A percentile compares a stretch with the other conserved stretches of the same genome.
Evolutionary conservation across 148 eudicot genomes (phyloP).

Genomic region (Vaccinium vitisidaea): DNA sequence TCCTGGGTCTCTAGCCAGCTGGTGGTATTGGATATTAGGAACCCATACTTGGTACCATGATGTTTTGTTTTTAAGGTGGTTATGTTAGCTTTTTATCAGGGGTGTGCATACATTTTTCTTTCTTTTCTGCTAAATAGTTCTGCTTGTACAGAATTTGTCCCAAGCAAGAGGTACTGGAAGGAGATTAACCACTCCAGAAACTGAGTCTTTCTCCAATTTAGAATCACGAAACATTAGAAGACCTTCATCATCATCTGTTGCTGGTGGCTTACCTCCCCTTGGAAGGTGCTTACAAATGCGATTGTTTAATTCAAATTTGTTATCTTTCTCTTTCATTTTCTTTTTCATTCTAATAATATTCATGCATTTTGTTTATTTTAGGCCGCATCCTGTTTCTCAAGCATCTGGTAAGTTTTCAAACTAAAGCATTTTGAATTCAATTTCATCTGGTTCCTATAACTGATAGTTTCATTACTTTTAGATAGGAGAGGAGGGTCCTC

Average conservation of each 20-base stretch:
- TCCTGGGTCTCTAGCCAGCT: background rate
- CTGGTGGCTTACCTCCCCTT: slow-evolving; percentile 85
- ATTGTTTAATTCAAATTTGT: background rate
- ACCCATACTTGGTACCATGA: background rate
- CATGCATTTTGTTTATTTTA: slow-evolving; percentile 28
- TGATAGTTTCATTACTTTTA: slow-evolving; percentile 24
- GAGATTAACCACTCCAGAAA: slow-evolving; percentile 49
- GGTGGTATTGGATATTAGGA: background rate
- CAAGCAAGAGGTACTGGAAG: slow-evolving; percentile 66
- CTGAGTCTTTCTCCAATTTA: slow-evolving; percentile 50
- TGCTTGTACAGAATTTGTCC: slow-evolving; percentile 55
- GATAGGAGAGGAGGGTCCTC: slow-evolving; percentile 86
- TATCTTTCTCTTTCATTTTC: slow-evolving; percentile 6
- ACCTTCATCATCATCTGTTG: slow-evolving; percentile 74
- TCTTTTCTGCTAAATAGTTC: background rate
- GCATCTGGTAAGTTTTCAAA: slow-evolving; percentile 63
- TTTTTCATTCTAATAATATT: background rate
- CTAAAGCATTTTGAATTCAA: background rate
- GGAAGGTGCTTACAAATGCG: slow-evolving; percentile 53
- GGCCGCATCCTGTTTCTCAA: slow-evolving; percentile 73
- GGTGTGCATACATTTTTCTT: slow-evolving; percentile 1
- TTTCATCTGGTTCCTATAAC: slow-evolving; percentile 6
- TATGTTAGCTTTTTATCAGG: background rate
- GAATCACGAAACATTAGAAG: slow-evolving; percentile 67
- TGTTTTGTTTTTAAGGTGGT: background rate